A percentile compares a stretch with the other conserved stretches of the same genome.
phyloP scores from a whole-genome alignment of 345 rosid genomes.

The Euclidium syriacum region DNA sequence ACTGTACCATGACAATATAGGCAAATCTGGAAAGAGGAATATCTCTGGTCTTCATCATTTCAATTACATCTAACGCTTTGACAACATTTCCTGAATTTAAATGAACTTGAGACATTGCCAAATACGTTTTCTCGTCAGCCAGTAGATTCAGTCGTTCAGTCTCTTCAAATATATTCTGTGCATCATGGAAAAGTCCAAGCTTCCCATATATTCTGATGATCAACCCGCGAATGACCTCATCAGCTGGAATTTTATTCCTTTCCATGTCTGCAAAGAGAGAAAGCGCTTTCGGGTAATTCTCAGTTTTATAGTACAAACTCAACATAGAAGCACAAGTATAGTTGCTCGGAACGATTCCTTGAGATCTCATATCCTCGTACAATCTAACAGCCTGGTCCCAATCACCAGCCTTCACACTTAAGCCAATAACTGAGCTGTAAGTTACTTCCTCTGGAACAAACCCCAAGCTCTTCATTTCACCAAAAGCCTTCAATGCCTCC shows the following conservation, averaged over 20 bases:
- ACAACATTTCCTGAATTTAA: conserved; percentile 54
- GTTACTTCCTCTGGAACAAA: conserved; percentile 77
- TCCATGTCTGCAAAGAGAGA: conserved; percentile 86
- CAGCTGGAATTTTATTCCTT: conserved; percentile 48
- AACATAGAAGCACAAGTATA: conserved; percentile 94
- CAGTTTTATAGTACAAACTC: conserved; percentile 63
- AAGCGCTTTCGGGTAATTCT: conserved; percentile 75
- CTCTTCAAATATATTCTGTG: conserved; percentile 65
- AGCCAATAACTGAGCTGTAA: conserved; percentile 64
- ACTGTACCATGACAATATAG: conserved; percentile 73
- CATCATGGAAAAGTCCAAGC: conserved; percentile 81
- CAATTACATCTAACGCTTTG: conserved; percentile 58
- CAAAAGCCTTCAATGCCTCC: conserved; percentile 56
- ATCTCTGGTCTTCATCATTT: conserved; percentile 61
- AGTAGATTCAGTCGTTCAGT: conserved; percentile 51
- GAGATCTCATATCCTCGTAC: conserved; percentile 70
- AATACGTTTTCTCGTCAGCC: conserved; percentile 75
- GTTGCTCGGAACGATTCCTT: conserved; percentile 67
- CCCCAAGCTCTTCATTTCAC: conserved; percentile 64
- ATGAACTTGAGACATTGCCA: conserved; percentile 91
- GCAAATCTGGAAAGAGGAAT: conserved; percentile 74
- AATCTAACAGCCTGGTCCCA: conserved; percentile 54
- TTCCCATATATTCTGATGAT: conserved; percentile 88
- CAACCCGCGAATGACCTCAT: conserved; percentile 87
- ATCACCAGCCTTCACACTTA: conserved; percentile 43